phyloP scores from a whole-genome alignment of 2,329 filamentous ascomycete species.

The Cercospora berteroae region DNA sequence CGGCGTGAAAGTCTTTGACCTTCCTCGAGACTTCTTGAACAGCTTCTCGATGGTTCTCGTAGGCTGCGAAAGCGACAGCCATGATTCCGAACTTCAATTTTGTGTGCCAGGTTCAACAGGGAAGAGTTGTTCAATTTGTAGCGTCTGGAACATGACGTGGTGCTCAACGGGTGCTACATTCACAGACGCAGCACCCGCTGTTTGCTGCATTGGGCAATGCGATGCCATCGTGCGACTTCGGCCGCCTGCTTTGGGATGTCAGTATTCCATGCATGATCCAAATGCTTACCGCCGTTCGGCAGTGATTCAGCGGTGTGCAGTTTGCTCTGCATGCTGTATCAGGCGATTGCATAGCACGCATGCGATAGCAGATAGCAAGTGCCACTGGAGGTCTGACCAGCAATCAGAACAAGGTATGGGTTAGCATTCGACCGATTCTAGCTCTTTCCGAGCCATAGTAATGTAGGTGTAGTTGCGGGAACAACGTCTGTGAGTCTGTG shows the following conservation, averaged over 20 bases:
- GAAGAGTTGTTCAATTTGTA: background rate
- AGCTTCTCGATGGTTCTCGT: background rate
- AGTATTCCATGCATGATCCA: background rate
- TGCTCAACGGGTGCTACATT: background rate
- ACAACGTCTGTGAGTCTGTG: no score
- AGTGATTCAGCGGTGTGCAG: background rate
- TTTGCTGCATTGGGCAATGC: background rate
- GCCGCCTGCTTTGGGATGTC: background rate
- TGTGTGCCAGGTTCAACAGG: background rate
- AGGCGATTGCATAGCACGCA: background rate
- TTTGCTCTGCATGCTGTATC: background rate
- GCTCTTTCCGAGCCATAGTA: background rate
- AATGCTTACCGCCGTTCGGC: background rate
- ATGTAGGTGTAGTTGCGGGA: no score
- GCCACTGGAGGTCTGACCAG: background rate
- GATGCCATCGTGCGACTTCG: background rate
- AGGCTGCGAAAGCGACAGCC: background rate
- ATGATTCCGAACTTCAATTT: background rate
- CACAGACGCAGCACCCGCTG: background rate
- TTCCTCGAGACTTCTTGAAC: background rate
- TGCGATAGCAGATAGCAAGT: background rate
- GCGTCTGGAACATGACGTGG: background rate
- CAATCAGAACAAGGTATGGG: background rate
- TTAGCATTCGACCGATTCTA: background rate
- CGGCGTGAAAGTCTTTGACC: constrained; percentile 43